Base-by-base conservation (phyloP, 164 flowering plant species). In the Echeveria elegans region DNA sequence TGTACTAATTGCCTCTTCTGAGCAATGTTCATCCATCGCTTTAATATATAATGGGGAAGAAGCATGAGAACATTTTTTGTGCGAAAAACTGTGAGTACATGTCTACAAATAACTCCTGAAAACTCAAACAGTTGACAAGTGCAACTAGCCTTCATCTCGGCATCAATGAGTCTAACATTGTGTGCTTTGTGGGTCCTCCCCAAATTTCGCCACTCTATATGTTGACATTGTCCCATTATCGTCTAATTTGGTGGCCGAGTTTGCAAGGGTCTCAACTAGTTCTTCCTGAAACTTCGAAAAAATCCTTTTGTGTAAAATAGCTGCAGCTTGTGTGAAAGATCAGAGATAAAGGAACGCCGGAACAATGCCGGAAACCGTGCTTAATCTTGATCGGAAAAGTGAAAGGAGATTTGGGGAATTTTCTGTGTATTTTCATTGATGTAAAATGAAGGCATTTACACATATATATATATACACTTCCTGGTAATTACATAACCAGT, bases 311-410 rank as follows among this genome's bases (percentile, higher is more conserved):
- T 77, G 63, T 71, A n/a, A 79, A 18, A 79, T 68, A 66, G 40
- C 70, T 23, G 83, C 80, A 21, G 83, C 83, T 72, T 80, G 83
- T n/a, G n/a, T n/a, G n/a, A n/a, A n/a, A n/a, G n/a, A n/a, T n/a
- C n/a, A n/a, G n/a, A n/a, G n/a, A n/a, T n/a, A n/a, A n/a, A n/a
- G n/a, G n/a, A n/a, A n/a, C n/a, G n/a, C n/a, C n/a, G n/a, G n/a
- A n/a, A n/a, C n/a, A n/a, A n/a, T n/a, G n/a, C n/a, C n/a, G n/a
- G n/a, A n/a, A n/a, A n/a, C n/a, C n/a, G n/a, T n/a, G n/a, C n/a
- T n/a, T n/a, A n/a, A n/a, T n/a, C n/a, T n/a, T n/a, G n/a, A n/a
- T n/a, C n/a, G n/a, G n/a, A n/a, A n/a, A n/a, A n/a, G n/a, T n/a
- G n/a, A n/a, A n/a, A n/a, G n/a, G n/a, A n/a, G n/a, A n/a, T n/a